Base-by-base conservation (phyloP, 345 rosid species). In the Dimocarpus longan region DNA sequence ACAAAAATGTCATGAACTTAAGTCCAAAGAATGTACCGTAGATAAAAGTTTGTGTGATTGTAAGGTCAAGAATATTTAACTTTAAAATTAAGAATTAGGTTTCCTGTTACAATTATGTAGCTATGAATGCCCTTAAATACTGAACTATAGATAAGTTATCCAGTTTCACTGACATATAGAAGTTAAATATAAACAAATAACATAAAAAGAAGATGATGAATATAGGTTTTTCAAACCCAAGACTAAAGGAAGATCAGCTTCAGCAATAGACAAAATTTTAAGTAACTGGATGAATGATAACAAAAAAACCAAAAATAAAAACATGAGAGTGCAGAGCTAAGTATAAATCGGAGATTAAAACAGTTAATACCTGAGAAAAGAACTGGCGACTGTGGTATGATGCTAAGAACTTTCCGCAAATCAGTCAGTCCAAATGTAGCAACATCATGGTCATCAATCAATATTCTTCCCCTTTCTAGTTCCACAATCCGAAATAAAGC, bases 301-400 rank as follows among this genome's bases (percentile, higher is more conserved):
- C 18, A n/a, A 16, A 48, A 48, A 7, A 24, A n/a, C 15, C 4
- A 18, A 69, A 71, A 32, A 54, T 28, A 52, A 59, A 40, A 52
- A 28, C 44, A 71, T 54, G 44, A 24, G 37, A 32, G n/a, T 71
- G 63, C 62, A 71, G 26, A 42, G 13, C 56, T 60, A n/a, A 40
- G 10, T 37, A 43, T 37, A 50, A 50, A 44, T 24, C 9, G 40
- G 16, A 43, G 67, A 56, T n/a, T 43, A 10, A 48, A 42, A 62
- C 54, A 44, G 26, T 40, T n/a, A 22, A 26, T 78, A 93, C 98
- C 99, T 82, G 97, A 96, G 85, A 96, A 96, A 78, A 93, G 97
- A 90, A 94, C 95, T 3, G 99, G 99, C 12, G 97, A 89, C 67
- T 96, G 98, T 8, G 98, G 97, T 82, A 96, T 96, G 74, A 96